Percentiles rank a stretch among this genome's conserved stretches.
Evolutionary conservation across 2,329 filamentous ascomycete species (phyloP).

Genomic region (Diplodia sapinea): DNA sequence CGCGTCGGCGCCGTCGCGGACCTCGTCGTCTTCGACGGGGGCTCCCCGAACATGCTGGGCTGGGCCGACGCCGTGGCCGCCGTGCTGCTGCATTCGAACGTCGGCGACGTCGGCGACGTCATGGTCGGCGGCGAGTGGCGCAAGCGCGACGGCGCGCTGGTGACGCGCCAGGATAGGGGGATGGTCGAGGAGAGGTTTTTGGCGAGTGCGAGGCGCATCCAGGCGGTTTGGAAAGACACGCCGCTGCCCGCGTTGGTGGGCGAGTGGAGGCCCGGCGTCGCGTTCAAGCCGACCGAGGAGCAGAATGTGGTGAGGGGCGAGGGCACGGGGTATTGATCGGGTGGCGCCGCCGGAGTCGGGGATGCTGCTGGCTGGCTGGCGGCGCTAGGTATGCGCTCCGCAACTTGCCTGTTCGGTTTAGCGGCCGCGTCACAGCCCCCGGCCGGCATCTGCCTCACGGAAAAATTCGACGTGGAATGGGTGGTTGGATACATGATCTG

Average conservation of each 20-base stretch:
- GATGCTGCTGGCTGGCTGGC: no score
- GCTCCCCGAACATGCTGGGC: conserved; percentile 57
- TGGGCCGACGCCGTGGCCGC: conserved; percentile 64
- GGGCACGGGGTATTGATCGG: conserved; percentile 31
- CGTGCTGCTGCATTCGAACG: conserved; percentile 60
- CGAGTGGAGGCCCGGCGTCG: conserved; percentile 4
- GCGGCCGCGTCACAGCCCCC: no score
- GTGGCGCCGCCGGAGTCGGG: no score
- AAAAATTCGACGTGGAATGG: no score
- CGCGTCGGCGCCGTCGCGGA: conserved; percentile 61
- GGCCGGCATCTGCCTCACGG: no score
- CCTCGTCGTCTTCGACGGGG: conserved; percentile 59
- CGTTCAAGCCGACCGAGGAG: conserved; percentile 3
- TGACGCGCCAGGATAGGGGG: conserved; percentile 34
- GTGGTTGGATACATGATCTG: no score
- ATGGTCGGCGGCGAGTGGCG: conserved; percentile 57
- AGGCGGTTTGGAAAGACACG: conserved; percentile 34
- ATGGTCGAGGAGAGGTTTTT: conserved; percentile 37
- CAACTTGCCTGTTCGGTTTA: no score
- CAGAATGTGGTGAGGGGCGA: conserved; percentile 27
- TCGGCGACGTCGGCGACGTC: conserved; percentile 60
- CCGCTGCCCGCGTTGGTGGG: conserved; percentile 27
- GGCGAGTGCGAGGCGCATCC: conserved; percentile 36
- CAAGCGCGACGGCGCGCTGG: conserved; percentile 54
- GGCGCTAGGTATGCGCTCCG: no score